Percentiles rank a stretch among this genome's conserved stretches.
Evolutionary conservation across 192 early-diverging fungal species (phyloP).

Genomic region (Radiomyces spectabilis): DNA sequence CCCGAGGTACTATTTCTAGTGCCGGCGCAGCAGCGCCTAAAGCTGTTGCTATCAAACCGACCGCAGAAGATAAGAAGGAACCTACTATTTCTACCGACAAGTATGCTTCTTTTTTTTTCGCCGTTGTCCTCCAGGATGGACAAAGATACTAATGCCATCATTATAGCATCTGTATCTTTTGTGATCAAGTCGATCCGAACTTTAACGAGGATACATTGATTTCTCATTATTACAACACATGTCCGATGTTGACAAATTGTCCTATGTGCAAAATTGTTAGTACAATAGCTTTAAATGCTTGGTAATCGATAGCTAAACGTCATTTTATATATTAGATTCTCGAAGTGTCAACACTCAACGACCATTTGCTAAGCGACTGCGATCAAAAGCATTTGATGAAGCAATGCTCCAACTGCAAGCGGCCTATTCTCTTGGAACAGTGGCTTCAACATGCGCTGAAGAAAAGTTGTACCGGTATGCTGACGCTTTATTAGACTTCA

Average conservation of each 20-base stretch:
- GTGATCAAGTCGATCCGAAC: constrained; percentile 49
- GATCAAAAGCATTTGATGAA: constrained; percentile 48
- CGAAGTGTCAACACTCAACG: constrained; percentile 58
- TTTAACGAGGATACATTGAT: constrained; percentile 69
- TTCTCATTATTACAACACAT: constrained; percentile 71
- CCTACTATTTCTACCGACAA: background rate
- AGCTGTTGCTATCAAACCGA: too few relatives aligned
- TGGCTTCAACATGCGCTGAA: constrained; percentile 23
- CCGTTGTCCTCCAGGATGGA: background rate
- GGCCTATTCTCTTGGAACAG: constrained; percentile 17
- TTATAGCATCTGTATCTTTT: constrained; percentile 58
- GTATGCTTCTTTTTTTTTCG: too few relatives aligned
- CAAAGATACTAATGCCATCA: background rate
- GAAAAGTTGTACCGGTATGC: constrained; percentile 13
- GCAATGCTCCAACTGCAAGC: constrained; percentile 40
- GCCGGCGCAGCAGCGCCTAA: too few relatives aligned
- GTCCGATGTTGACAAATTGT: constrained; percentile 63
- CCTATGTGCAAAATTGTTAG: constrained; percentile 63
- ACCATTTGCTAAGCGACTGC: constrained; percentile 62
- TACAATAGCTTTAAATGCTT: background rate
- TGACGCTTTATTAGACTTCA: background rate
- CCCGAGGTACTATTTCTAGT: too few relatives aligned
- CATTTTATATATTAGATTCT: constrained; percentile 45
- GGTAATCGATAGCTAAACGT: background rate
- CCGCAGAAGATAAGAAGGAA: background rate